These are phyloP conservation scores for Heimioporus sp. DNA, from an alignment of 768 basidiomycete genomes.

Conservation along the genomic window DNA sequence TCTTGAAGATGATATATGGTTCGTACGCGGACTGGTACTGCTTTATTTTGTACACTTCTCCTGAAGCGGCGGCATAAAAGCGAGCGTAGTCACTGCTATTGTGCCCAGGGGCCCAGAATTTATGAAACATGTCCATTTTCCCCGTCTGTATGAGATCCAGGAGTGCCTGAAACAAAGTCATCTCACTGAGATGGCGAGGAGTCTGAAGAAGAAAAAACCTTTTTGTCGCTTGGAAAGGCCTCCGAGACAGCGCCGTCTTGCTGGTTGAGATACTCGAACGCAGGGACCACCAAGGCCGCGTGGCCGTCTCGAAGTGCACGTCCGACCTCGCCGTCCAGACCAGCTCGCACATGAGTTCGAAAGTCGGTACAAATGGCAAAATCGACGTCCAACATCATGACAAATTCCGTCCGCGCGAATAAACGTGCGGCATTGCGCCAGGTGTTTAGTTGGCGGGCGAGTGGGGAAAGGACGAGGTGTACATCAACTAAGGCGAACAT, in stretches of 20 bases:
- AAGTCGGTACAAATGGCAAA: conserved; percentile 85
- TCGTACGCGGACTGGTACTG: conserved; percentile 84
- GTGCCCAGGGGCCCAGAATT: conserved; percentile 75
- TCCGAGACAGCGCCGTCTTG: conserved; percentile 57
- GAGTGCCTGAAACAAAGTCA: conserved; percentile 41
- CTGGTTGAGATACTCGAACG: conserved; percentile 75
- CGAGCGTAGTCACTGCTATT: conserved; percentile 75
- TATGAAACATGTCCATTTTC: conserved; percentile 74
- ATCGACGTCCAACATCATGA: conserved; percentile 92
- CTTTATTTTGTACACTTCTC: conserved; percentile 72
- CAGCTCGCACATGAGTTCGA: conserved; percentile 50
- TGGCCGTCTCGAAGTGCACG: conserved; percentile 52
- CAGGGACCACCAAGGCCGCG: conserved; percentile 78
- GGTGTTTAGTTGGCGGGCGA: conserved; percentile 84
- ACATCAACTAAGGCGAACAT: conserved; percentile 77
- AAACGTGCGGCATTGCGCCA: conserved; percentile 87
- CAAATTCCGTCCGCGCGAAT: conserved; percentile 78
- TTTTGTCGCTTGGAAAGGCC: conserved; percentile 68
- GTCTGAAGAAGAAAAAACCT: conserved; percentile 35
- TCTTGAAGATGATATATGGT: conserved; percentile 83
- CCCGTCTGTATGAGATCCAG: conserved; percentile 53
- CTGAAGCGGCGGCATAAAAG: conserved; percentile 59
- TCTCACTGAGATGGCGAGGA: not conserved
- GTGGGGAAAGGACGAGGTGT: conserved; percentile 80
- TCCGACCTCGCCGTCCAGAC: conserved; percentile 31